Evolutionary conservation across 768 basidiomycete species (phyloP), one percentile per base, ranked within the genome.

Genomic region (Lactifluus hygrophoroides): DNA sequence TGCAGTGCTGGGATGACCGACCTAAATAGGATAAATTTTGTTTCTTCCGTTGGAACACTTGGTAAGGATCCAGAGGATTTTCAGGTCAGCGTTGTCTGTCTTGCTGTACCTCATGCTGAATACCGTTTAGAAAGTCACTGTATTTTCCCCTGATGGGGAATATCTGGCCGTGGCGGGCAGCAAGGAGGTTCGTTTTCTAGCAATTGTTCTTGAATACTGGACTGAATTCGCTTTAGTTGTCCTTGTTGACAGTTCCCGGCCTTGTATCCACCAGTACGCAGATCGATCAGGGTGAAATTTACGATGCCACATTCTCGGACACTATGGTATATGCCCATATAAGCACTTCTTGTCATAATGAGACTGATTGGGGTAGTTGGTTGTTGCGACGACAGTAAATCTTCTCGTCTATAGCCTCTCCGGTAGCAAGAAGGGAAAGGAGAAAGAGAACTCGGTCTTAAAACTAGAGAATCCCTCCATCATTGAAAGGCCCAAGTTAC

Each of bases 291-390:
- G 85, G 84, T 46, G 93, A 96, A 70, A 83, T 98, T 45, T 95
- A 91, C 58, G 94, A 95, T 66, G 83, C 82, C 17, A 79, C 90
- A 7, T 89, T 96, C 75, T 86, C 86, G 27, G 72, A 76, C 5
- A 76, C 78, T 11, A 80, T 77, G 21, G 90, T 90, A 67, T 58
- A 76, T 27, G 0, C 43, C 21, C 28, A 6, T 38, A 19, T 21
- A 30, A 8, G 5, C 8, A 28, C 23, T n/a, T 16, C 34, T 42
- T 21, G 5, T 34, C 11, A 16, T 49, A 27, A 9, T 8, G 21
- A 48, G 44, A 37, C 52, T 32, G 17, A 60, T 38, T 32, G 25
- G 17, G 11, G 21, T 52, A 91, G 89, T 69, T 91, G 23, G 76
- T 88, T 43, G 68, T 90, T 21, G 80, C 80, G 3, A 86, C 85